phyloP scores from a whole-genome alignment of 1,139 yeast genomes.

The Geotrichum citri-aurantii region DNA sequence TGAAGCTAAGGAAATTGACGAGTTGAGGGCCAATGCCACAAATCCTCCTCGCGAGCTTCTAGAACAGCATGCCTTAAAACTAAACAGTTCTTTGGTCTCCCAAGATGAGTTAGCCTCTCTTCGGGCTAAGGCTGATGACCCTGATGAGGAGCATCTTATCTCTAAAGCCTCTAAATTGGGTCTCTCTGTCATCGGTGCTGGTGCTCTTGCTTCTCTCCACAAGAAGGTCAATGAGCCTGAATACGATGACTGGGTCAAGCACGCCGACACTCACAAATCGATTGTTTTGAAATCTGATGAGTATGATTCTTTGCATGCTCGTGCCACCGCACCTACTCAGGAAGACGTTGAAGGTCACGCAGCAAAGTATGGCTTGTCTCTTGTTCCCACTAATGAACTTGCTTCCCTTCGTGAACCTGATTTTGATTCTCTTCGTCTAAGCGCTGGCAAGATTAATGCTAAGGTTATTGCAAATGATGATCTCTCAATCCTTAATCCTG shows the following conservation, averaged over 20 bases:
- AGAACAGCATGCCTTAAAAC: neutral
- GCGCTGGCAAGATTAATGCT: constrained; percentile 28
- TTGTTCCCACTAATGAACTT: constrained; percentile 27
- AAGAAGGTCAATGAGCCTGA: constrained; percentile 27
- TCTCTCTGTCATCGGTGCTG: constrained; percentile 22
- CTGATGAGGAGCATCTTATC: constrained; percentile 30
- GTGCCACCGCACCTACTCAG: constrained; percentile 15
- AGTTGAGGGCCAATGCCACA: constrained; percentile 4
- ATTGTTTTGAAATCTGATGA: constrained; percentile 21
- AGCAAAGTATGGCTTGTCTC: constrained; percentile 10
- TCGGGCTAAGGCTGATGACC: constrained; percentile 6
- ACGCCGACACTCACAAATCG: constrained; percentile 14
- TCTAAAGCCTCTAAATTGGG: constrained; percentile 6
- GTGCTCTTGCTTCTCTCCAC: constrained; percentile 26
- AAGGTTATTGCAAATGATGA: constrained; percentile 36
- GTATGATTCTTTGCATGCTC: constrained; percentile 18
- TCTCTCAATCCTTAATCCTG: constrained; percentile 7
- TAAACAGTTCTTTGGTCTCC: constrained; percentile 31
- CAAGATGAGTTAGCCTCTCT: constrained; percentile 19
- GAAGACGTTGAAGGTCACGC: constrained; percentile 30
- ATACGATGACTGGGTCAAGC: constrained; percentile 24
- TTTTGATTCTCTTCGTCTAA: constrained; percentile 25
- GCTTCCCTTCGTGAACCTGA: constrained; percentile 33
- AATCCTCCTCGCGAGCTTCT: constrained; percentile 20
- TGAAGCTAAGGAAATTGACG: constrained; percentile 24